These are phyloP conservation scores for Podospora comata DNA, from an alignment of 495 filamentous ascomycete genomes.

Conservation along the genomic window DNA sequence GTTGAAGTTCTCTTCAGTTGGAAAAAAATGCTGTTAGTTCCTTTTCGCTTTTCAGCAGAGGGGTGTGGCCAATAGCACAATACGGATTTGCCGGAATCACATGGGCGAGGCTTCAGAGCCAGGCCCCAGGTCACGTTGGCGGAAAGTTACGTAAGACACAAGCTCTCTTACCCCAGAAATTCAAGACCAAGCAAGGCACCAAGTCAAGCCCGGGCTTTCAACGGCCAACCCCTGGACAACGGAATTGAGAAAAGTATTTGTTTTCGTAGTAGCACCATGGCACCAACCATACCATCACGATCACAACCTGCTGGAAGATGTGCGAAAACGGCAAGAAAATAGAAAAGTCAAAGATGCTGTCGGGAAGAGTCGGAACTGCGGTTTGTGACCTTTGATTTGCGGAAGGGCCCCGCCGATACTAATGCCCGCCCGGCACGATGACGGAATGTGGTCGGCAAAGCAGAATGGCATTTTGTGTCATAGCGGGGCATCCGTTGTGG, in stretches of 20 bases:
- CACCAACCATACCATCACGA: too few species aligned
- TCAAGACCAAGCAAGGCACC: background rate
- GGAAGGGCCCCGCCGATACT: background rate
- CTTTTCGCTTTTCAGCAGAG: conserved; percentile 9
- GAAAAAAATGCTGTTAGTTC: conserved; percentile 12
- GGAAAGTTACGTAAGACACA: conserved; percentile 30
- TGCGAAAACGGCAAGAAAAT: background rate
- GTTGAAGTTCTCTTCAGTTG: background rate
- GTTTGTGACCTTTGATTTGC: conserved; percentile 12
- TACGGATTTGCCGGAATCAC: conserved; percentile 23
- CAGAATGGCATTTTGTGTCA: conserved; percentile 16
- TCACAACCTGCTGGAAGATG: background rate
- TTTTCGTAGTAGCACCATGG: background rate
- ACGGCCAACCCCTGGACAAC: conserved; percentile 10
- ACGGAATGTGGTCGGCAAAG: conserved; percentile 28
- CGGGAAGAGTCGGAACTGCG: conserved; percentile 30
- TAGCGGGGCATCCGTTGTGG: conserved; percentile 4
- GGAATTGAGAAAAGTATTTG: background rate
- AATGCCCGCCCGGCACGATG: conserved; percentile 21
- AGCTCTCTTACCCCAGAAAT: conserved; percentile 10
- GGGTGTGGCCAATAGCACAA: conserved; percentile 19
- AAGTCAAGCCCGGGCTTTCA: conserved; percentile 10
- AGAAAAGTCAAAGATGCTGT: conserved; percentile 10
- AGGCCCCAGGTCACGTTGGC: conserved; percentile 21
- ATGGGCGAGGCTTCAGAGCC: conserved; percentile 14